Percentiles rank a stretch among this genome's conserved stretches.
phyloP scores from a whole-genome alignment of 1,139 yeast genomes.

The Taiozyma sp. region DNA sequence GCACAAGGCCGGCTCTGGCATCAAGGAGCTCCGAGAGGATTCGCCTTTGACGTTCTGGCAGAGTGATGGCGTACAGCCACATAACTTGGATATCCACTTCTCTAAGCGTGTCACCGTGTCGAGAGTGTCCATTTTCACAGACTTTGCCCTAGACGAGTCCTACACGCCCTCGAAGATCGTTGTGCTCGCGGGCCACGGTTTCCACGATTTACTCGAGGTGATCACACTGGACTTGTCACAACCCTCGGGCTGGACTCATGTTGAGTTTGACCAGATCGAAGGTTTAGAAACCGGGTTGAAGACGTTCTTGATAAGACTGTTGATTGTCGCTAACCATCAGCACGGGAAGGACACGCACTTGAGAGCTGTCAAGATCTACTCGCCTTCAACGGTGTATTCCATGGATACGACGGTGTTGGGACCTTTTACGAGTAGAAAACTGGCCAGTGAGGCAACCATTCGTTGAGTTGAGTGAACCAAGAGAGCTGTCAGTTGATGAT shows the following conservation, averaged over 20 bases:
- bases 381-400: slow-evolving; percentile 31
- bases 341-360: slow-evolving; percentile 96
- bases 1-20: slow-evolving; percentile 66
- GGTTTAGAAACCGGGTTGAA: slow-evolving; percentile 52
- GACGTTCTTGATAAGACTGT: slow-evolving; percentile 66
- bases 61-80: slow-evolving; percentile 95
- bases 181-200: slow-evolving; percentile 79
- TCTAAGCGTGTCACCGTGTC: slow-evolving; percentile 71
- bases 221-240: slow-evolving; percentile 59
- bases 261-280: slow-evolving; percentile 60
- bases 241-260: slow-evolving; percentile 85
- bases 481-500: no score
- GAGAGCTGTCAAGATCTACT: slow-evolving; percentile 59
- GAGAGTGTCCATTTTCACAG: slow-evolving; percentile 66
- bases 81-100: slow-evolving; percentile 74
- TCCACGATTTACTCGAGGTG: slow-evolving; percentile 78
- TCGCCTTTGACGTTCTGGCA: slow-evolving; percentile 85
- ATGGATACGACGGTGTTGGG: slow-evolving; percentile 22
- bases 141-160: slow-evolving; percentile 73
- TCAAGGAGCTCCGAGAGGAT: slow-evolving; percentile 68
- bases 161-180: slow-evolving; percentile 81
- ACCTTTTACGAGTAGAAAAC: slow-evolving; percentile 28
- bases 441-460: slow-evolving; percentile 31
- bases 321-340: slow-evolving; percentile 81
- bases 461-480: no score